Percentiles rank a stretch among this genome's conserved stretches.
phyloP scores from a whole-genome alignment of 306 rosid genomes.

The Adenanthera pavonina region DNA sequence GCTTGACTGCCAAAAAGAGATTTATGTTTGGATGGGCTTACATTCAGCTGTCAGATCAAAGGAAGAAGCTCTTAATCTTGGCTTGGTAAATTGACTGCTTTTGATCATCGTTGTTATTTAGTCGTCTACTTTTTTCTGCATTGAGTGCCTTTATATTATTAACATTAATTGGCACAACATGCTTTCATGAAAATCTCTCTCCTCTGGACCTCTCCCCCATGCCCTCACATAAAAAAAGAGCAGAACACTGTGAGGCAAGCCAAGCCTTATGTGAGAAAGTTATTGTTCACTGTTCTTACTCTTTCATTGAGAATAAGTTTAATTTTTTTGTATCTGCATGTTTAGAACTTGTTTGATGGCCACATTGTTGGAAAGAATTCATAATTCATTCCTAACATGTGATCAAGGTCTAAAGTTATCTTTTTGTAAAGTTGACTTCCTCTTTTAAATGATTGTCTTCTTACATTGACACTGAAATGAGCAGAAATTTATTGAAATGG shows the following conservation, averaged over 20 bases:
- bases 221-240: background rate
- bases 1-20: conserved; percentile 86
- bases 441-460: conserved; percentile 13
- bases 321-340: background rate
- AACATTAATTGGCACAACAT: background rate
- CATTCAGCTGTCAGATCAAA: conserved; percentile 75
- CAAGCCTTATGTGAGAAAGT: background rate
- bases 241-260: background rate
- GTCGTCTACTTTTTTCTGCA: background rate
- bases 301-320: conserved; percentile 2
- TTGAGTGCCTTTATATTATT: background rate
- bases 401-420: conserved; percentile 21
- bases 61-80: conserved; percentile 83
- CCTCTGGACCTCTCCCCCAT: background rate
- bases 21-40: conserved; percentile 89
- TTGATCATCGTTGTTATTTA: background rate
- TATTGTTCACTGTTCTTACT: background rate
- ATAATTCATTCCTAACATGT: conserved; percentile 11
- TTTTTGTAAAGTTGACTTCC: background rate
- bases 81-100: conserved; percentile 58
- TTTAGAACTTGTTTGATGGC: conserved; percentile 27
- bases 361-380: conserved; percentile 10
- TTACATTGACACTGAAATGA: conserved; percentile 33
- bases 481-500: conserved; percentile 88
- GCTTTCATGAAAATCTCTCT: background rate